Evolutionary conservation across 805 yeast species (phyloP), one percentile per base, ranked within the genome.

Genomic region (Candida peoriensis): DNA sequence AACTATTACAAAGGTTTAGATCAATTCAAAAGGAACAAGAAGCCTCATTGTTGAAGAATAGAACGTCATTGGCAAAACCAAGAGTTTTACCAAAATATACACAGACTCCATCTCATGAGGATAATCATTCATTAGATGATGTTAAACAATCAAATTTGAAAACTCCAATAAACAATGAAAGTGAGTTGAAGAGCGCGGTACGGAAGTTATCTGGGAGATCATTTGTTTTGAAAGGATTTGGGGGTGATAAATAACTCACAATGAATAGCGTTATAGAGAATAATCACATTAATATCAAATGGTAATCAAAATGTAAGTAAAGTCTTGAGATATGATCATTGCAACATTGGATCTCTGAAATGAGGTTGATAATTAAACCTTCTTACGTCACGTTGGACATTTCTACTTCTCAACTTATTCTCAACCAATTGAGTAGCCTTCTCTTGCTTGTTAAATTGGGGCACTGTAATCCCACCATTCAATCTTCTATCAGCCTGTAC

Each of bases 311-410:
- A 18, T n/a, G 11, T 14, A 3, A 12, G 20, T 21, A 13, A n/a
- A 9, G 8, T 24, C 26, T 24, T 7, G 14, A 9, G 7, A n/a
- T 17, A 20, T 7, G 20, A 6, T 14, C 21, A 20, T 20, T 24
- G 33, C 10, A 86, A 64, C 47, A 84, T 60, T 52, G 76, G 80
- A 55, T 87, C 95, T 55, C 95, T 73, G 67, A 61, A 86, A 55
- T 93, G 95, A 20, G 77, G 75, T 70, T 90, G 96, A 69, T 77
- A 73, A 61, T 90, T 93, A 56, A 78, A 66, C 55, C 76, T 76
- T 58, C 76, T 83, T 37, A 76, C 73, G 20, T 85, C 83, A 43
- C 78, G 64, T 24, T 61, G 55, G 34, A 66, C 43, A 17, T 59
- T 50, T 42, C 57, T 58, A 42, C 61, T 60, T 43, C 61, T 62